phyloP scores from a whole-genome alignment of 768 basidiomycete species.

The Mycena venus region DNA sequence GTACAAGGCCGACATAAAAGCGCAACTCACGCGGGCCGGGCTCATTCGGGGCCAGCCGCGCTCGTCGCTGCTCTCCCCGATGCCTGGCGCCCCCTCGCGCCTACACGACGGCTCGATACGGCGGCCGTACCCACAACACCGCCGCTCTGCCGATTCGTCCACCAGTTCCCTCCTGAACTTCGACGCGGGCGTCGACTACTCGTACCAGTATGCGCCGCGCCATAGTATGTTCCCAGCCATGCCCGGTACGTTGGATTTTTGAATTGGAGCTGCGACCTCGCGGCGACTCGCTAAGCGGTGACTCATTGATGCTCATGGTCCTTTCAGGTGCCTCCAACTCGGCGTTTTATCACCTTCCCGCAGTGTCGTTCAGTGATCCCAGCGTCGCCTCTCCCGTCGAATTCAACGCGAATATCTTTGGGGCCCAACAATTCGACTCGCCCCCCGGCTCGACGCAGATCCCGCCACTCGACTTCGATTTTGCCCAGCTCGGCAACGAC shows the following conservation, averaged over 20 bases:
- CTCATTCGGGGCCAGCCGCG: conserved; percentile 89
- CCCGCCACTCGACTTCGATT: conserved; percentile 43
- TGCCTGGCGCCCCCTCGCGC: conserved; percentile 12
- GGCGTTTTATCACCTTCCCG: conserved; percentile 52
- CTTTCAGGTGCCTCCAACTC: conserved; percentile 53
- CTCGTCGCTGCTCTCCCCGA: conserved; percentile 59
- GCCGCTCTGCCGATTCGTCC: conserved; percentile 47
- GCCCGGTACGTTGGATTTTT: conserved; percentile 52
- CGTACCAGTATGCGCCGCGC: conserved; percentile 37
- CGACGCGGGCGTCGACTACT: conserved; percentile 30
- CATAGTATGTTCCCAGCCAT: conserved; percentile 54
- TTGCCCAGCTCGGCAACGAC: conserved; percentile 49
- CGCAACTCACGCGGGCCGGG: conserved; percentile 81
- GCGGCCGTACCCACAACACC: conserved; percentile 44
- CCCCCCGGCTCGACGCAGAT: conserved; percentile 39
- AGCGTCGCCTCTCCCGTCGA: conserved; percentile 40
- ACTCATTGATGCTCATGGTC: conserved; percentile 35
- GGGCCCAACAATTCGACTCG: conserved; percentile 18
- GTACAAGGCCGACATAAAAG: conserved; percentile 89
- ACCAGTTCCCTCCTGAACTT: conserved; percentile 28
- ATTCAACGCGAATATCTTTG: conserved; percentile 33
- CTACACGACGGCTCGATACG: conserved; percentile 30
- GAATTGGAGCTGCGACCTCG: not conserved
- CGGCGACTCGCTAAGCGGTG: conserved; percentile 28
- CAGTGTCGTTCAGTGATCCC: conserved; percentile 49